These are phyloP conservation scores for Chenopodium quinoa DNA, from an alignment of 148 eudicot genomes.

Conservation along the genomic window DNA sequence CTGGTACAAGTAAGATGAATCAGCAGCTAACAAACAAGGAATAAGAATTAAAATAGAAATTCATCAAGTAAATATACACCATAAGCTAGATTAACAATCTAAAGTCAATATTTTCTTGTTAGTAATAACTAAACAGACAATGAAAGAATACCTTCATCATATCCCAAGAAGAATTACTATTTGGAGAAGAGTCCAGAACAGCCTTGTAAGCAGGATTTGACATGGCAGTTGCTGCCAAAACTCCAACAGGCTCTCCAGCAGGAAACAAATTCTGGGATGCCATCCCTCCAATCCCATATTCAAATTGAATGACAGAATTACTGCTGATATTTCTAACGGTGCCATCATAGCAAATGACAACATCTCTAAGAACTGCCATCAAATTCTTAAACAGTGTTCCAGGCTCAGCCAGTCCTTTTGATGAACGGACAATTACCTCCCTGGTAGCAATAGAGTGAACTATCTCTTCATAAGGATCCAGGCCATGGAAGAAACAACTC, in stretches of 20 bases:
- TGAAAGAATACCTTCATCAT: constrained; percentile 84
- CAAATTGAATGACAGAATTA: constrained; percentile 78
- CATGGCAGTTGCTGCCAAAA: constrained; percentile 97
- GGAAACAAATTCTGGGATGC: constrained; percentile 51
- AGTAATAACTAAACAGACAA: background rate
- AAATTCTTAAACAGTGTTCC: constrained; percentile 86
- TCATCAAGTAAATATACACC: constrained; percentile 3
- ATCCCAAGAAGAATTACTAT: constrained; percentile 89
- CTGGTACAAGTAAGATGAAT: constrained; percentile 36
- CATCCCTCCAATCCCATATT: constrained; percentile 59
- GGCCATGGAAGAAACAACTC: constrained; percentile 66
- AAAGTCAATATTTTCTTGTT: background rate
- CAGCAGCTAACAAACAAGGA: constrained; percentile 13
- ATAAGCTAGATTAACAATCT: background rate
- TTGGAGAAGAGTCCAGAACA: constrained; percentile 92
- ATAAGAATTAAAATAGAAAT: constrained; percentile 1
- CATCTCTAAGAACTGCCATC: constrained; percentile 97
- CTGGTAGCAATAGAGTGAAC: constrained; percentile 83
- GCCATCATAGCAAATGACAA: constrained; percentile 86
- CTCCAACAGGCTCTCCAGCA: constrained; percentile 98
- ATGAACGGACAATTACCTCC: constrained; percentile 86
- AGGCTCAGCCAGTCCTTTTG: constrained; percentile 87
- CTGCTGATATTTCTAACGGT: constrained; percentile 83
- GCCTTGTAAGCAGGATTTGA: constrained; percentile 99
- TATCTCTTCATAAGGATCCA: constrained; percentile 85